Percentiles rank a stretch among this genome's conserved stretches.
phyloP scores from a whole-genome alignment of 345 rosid species.

The Limnanthes douglasii region DNA sequence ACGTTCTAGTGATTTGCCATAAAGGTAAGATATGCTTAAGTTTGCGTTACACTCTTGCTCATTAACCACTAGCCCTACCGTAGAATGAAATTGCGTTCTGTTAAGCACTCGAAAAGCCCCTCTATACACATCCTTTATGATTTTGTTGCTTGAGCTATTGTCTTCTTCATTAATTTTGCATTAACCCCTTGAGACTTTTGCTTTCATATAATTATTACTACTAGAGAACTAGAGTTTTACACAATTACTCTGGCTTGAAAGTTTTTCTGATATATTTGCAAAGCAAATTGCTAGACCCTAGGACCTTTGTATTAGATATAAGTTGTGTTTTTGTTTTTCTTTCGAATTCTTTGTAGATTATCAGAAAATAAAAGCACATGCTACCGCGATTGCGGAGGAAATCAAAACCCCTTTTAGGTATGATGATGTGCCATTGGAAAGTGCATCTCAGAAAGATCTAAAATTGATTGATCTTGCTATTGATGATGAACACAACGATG shows the following conservation, averaged over 20 bases:
- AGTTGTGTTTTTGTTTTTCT: background rate
- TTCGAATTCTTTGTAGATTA: conserved; percentile 39
- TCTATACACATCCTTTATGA: too few relatives aligned
- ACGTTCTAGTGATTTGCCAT: conserved; percentile 79
- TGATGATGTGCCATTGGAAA: conserved; percentile 40
- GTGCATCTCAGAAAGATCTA: conserved; percentile 56
- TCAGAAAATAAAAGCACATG: conserved; percentile 89
- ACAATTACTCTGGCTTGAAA: too few relatives aligned
- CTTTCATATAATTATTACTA: too few relatives aligned
- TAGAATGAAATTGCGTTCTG: background rate
- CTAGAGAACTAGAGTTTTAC: too few relatives aligned
- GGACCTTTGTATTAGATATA: too few relatives aligned
- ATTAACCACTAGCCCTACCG: background rate
- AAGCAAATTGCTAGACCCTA: too few relatives aligned
- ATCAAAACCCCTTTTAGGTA: conserved; percentile 44
- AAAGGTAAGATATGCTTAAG: conserved; percentile 41
- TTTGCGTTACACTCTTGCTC: background rate
- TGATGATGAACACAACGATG: conserved; percentile 41
- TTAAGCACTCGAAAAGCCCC: too few relatives aligned
- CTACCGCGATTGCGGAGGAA: conserved; percentile 59
- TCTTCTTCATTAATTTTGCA: too few relatives aligned
- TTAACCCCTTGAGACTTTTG: too few relatives aligned
- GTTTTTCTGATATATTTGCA: too few relatives aligned
- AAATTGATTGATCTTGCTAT: conserved; percentile 80
- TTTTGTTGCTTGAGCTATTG: too few relatives aligned